Evolutionary conservation across 495 filamentous ascomycete species (phyloP), one percentile per base, ranked within the genome.

Genomic region (Oidiodendron maius): DNA sequence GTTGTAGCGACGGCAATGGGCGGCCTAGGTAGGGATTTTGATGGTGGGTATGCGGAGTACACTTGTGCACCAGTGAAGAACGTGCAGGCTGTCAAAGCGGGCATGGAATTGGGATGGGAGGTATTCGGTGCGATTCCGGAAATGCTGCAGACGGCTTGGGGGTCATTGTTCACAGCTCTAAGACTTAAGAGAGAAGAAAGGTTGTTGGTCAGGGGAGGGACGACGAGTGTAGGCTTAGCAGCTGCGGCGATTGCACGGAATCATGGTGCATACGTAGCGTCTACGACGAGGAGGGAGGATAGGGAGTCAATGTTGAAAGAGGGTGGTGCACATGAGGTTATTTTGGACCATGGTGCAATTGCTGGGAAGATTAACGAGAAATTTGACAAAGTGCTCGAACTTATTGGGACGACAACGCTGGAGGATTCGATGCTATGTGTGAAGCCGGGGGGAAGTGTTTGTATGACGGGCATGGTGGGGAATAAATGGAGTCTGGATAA

Each of bases 41-140:
- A 76, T 54, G 75, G 75, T n/a, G 71, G 70, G 0, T 81, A 77
- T 53, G 76, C 76, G 1, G 75, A 80, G 56, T 79, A 75, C 44
- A 72, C 68, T 5, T 65, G 62, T 42, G 70, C 72, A 1, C 64
- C 71, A 0, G 65, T 58, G 11, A 58, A 47, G 6, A 70, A 78
- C 48, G 63, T 72, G 16, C 69, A 71, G 51, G 57, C 57, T 16
- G 40, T 77, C 8, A 55, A 66, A 32, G 63, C 61, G 18, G 46
- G 48, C 12, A 22, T 39, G 36, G 51, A 51, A 15, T 30, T 74
- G 15, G 47, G 52, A 6, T 75, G 75, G 68, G 66, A 64, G 38
- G 56, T 64, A 2, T 46, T 79, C 0, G 77, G 73, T 12, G 72
- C 71, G 0, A 52, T 76, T 36, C 75, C 74, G 1, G 76, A 78